Evolutionary conservation across 2,329 filamentous ascomycete species (phyloP), one percentile per base, ranked within the genome.

Genomic region (Colletotrichum coccodes): DNA sequence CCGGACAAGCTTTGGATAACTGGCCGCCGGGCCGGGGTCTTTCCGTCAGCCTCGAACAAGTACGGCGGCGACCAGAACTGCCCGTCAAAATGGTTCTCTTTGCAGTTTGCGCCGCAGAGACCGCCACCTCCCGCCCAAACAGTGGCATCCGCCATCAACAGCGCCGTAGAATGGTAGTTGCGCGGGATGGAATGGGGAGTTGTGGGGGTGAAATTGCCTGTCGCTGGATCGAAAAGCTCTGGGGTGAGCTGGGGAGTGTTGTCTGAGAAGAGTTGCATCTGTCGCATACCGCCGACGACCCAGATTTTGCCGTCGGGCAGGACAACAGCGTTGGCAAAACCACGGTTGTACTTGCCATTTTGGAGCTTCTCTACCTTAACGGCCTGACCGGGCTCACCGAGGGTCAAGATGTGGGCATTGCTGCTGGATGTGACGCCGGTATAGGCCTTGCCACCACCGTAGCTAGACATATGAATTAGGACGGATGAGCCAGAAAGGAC

Each of bases 21-120:
- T 0, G 86, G 86, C 1, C 85, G 80, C 0, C 75, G 69, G 5
- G 81, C 81, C 0, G 67, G 70, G 4, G 73, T 72, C 16, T 75
- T 71, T 7, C 85, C 85, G 42, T 84, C 77, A 5, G 60, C 44
- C 21, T 82, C 83, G 64, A 87, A 84, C 0, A 90, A 83, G 68
- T 90, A 90, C 0, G 84, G 82, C 0, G 88, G 88, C 4, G 79
- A 81, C 75, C 83, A 90, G 58, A 90, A 84, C 75, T 90, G 83
- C 3, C 76, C 85, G 68, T 90, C 85, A 36, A 80, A 82, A 70
- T 90, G 87, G 62, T 89, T 75, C 60, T 79, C 83, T 64, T 77
- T 77, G 65, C 75, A 80, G 46, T 80, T 77, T 26, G 72, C 82
- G 52, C 75, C 75, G 72, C 87, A 89, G 4, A 89, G 79, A 3